These are phyloP conservation scores for Ramalina intermedia DNA, from an alignment of 495 filamentous ascomycete species.

Conservation along the genomic window DNA sequence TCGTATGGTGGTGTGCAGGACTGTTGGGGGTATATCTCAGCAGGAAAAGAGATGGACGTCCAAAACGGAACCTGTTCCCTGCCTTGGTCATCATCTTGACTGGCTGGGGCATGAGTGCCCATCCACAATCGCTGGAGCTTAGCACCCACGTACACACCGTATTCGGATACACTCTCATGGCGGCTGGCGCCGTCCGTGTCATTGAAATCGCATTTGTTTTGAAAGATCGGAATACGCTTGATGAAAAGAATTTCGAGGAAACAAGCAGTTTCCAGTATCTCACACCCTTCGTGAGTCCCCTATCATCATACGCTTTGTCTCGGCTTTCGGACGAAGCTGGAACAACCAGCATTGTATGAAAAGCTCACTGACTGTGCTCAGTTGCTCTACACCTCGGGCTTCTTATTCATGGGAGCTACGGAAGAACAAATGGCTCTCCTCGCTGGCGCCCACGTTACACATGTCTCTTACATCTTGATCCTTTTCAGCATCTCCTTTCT, in stretches of 20 bases:
- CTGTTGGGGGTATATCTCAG: slow-evolving; percentile 87
- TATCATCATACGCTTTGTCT: background rate
- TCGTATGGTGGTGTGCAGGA: slow-evolving; percentile 94
- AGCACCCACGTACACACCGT: slow-evolving; percentile 83
- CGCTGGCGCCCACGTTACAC: slow-evolving; percentile 55
- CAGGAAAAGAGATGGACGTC: slow-evolving; percentile 61
- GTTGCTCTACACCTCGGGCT: slow-evolving; percentile 86
- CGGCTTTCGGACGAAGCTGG: background rate
- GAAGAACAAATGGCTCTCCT: slow-evolving; percentile 88
- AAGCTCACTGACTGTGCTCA: slow-evolving; percentile 17
- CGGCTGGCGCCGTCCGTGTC: slow-evolving; percentile 64
- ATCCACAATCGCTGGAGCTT: slow-evolving; percentile 67
- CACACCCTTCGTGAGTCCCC: slow-evolving; percentile 64
- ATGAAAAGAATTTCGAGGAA: slow-evolving; percentile 41
- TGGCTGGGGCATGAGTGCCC: slow-evolving; percentile 87
- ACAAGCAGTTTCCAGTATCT: slow-evolving; percentile 87
- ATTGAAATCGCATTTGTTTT: slow-evolving; percentile 87
- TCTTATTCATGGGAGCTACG: slow-evolving; percentile 93
- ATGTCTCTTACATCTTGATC: slow-evolving; percentile 83
- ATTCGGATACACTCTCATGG: slow-evolving; percentile 95
- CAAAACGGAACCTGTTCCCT: slow-evolving; percentile 85
- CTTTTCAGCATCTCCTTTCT: slow-evolving; percentile 82
- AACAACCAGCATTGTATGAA: background rate
- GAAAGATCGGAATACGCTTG: slow-evolving; percentile 47
- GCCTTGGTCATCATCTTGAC: slow-evolving; percentile 81